Percentiles rank a stretch among this genome's conserved stretches.
phyloP scores from a whole-genome alignment of 2,329 filamentous ascomycete genomes.

The Metarhizium guizhouense region DNA sequence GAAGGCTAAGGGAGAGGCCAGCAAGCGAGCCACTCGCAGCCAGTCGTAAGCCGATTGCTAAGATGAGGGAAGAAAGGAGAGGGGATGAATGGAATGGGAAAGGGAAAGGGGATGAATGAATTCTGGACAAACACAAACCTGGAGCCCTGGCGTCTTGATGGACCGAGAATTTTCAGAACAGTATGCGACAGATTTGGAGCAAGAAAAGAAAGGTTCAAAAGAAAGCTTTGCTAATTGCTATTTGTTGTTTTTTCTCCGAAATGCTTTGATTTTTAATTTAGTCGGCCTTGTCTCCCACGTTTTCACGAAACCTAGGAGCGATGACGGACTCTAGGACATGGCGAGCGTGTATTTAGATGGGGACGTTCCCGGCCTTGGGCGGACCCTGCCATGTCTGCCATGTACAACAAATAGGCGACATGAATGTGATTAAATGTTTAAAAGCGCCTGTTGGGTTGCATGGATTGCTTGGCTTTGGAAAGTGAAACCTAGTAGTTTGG shows the following conservation, averaged over 20 bases:
- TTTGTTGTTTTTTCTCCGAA: constrained; percentile 1
- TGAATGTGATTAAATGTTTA: constrained; percentile 1
- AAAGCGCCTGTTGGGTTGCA: background rate
- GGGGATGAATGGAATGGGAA: background rate
- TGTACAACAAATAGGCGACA: constrained; percentile 4
- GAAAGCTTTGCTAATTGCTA: constrained; percentile 3
- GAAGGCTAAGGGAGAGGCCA: constrained; percentile 65
- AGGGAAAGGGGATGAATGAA: background rate
- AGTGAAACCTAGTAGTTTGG: background rate
- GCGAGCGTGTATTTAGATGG: constrained; percentile 4
- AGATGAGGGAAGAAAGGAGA: background rate
- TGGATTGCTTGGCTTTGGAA: background rate
- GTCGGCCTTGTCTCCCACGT: background rate
- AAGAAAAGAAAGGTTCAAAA: background rate
- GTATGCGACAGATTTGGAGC: background rate
- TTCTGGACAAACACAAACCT: background rate
- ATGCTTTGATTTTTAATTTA: background rate
- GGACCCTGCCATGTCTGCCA: constrained; percentile 5
- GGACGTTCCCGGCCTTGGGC: constrained; percentile 4
- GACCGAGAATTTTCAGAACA: background rate
- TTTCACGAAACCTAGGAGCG: background rate
- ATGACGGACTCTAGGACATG: constrained; percentile 3
- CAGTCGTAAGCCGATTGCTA: constrained; percentile 31
- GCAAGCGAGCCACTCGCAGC: constrained; percentile 51
- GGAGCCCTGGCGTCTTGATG: background rate